Conservation (phyloP, 345 rosid genomes). For the Cardamine resedifolia region DNA sequence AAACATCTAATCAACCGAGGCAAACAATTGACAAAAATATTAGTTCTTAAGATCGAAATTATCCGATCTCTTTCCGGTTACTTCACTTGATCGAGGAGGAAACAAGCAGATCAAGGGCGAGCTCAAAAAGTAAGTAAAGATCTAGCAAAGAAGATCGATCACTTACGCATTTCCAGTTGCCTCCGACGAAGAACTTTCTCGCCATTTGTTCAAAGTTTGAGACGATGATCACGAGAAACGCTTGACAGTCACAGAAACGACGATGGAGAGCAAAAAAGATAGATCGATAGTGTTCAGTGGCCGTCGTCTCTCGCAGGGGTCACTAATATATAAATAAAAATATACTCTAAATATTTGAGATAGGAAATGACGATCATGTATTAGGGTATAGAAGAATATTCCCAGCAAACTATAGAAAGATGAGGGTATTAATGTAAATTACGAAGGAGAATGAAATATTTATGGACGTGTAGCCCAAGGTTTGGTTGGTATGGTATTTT, state of each 20-base stretch:
- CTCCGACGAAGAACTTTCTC: conserved; percentile 89
- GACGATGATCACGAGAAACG: conserved; percentile 34
- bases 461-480: conserved; percentile 37
- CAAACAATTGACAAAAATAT: background rate
- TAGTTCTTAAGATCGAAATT: background rate
- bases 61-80: background rate
- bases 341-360: background rate
- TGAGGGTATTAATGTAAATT: conserved; percentile 12
- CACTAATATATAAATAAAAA: conserved; percentile 14
- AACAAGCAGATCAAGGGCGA: conserved; percentile 27
- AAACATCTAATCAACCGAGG: background rate
- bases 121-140: background rate
- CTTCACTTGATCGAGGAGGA: conserved; percentile 3
- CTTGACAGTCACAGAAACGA: conserved; percentile 9
- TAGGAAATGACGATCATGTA: conserved; percentile 4
- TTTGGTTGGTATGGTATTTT: background rate
- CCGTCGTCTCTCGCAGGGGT: conserved; percentile 28
- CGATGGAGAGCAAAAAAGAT: conserved; percentile 18
- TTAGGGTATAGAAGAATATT: conserved; percentile 22
- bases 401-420: background rate
- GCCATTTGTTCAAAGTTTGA: conserved; percentile 46
- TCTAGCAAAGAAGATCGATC: conserved; percentile 5
- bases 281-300: conserved; percentile 38
- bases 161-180: conserved; percentile 98
- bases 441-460: background rate